phyloP scores from a whole-genome alignment of 2,329 filamentous ascomycete genomes.

The Neofusicoccum laricinum region DNA sequence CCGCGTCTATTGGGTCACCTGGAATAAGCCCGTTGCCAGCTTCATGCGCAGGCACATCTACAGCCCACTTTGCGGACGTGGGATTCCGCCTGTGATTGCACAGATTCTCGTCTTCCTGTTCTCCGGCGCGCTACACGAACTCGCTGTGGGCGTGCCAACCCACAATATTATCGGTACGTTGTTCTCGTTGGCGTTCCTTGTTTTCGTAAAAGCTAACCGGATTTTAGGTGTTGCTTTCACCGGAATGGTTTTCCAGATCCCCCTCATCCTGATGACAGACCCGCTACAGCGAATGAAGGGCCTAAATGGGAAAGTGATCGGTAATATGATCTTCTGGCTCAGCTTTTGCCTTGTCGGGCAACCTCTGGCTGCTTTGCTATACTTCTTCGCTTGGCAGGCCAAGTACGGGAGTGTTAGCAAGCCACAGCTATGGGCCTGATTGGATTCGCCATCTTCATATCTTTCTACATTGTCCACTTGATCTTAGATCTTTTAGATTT shows the following conservation, averaged over 20 bases:
- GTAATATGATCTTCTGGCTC: conserved; percentile 95
- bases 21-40: conserved; percentile 96
- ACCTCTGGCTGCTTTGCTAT: conserved; percentile 84
- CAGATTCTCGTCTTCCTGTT: conserved; percentile 83
- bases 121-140: conserved; percentile 85
- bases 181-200: neutral
- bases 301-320: conserved; percentile 72
- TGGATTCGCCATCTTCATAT: neutral
- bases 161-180: conserved; percentile 79
- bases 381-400: conserved; percentile 98
- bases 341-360: conserved; percentile 95
- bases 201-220: conserved; percentile 18
- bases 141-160: conserved; percentile 89
- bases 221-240: conserved; percentile 79
- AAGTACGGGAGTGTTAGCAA: conserved; percentile 82
- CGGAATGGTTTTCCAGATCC: conserved; percentile 92
- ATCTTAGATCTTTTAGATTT: neutral
- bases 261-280: conserved; percentile 77
- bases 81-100: conserved; percentile 68
- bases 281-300: conserved; percentile 76
- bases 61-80: conserved; percentile 79
- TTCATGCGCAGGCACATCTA: conserved; percentile 97
- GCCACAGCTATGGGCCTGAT: conserved; percentile 1
- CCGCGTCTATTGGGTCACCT: conserved; percentile 87
- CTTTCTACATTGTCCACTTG: neutral